Evolutionary conservation across 1,139 yeast species (phyloP).

Genomic region (Yamadazyma jaroonii): DNA sequence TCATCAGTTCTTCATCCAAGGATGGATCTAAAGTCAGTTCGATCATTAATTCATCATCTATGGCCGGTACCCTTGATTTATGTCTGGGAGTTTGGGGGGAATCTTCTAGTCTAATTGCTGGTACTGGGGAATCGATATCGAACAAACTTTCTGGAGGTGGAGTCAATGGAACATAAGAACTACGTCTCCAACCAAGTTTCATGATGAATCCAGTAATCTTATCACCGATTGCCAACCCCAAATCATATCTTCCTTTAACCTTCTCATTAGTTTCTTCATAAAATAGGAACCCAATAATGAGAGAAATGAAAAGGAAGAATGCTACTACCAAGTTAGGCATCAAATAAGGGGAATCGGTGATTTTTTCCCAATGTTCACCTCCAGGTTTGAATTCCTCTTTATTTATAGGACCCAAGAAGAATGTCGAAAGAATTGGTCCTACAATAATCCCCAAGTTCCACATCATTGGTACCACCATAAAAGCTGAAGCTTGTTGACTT

Average conservation of each 20-base stretch:
- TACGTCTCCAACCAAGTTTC: background rate
- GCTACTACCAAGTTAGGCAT: constrained; percentile 58
- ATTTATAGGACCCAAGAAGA: constrained; percentile 1
- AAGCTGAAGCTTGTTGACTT: constrained; percentile 7
- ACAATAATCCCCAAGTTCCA: constrained; percentile 5
- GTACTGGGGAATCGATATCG: background rate
- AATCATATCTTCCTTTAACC: constrained; percentile 39
- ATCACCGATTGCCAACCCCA: constrained; percentile 54
- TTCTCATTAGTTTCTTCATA: constrained; percentile 58
- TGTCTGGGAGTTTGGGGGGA: background rate
- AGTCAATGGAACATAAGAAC: constrained; percentile 1
- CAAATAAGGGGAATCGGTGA: constrained; percentile 47
- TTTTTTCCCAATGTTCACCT: background rate
- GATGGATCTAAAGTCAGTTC: constrained; percentile 6
- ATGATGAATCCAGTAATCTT: background rate
- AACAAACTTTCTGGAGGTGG: background rate
- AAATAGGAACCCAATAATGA: constrained; percentile 44
- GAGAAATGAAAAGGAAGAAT: constrained; percentile 34
- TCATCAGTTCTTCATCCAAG: background rate
- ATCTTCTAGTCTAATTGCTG: background rate
- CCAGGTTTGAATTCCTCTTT: background rate
- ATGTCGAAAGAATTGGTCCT: constrained; percentile 5
- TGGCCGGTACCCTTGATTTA: background rate
- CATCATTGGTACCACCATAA: constrained; percentile 5
- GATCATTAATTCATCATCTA: background rate